Percentiles rank a stretch among this genome's conserved stretches.
These are phyloP conservation scores for Hemerocallis citrina DNA, from an alignment of 106 monocot species.

Conservation along the genomic window DNA sequence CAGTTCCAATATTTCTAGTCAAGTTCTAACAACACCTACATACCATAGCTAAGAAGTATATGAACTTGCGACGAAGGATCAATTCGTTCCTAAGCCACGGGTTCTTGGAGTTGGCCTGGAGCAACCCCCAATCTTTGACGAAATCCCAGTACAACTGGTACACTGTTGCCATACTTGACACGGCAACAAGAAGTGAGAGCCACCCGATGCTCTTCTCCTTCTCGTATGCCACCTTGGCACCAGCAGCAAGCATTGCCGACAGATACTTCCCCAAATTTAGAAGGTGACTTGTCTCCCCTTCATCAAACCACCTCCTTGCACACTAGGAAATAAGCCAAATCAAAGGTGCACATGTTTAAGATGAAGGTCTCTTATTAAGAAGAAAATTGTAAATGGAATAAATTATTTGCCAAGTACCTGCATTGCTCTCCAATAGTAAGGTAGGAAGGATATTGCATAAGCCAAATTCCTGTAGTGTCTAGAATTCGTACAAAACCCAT, in stretches of 20 bases:
- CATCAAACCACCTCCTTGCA: slow-evolving; percentile 69
- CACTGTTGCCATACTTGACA: slow-evolving; percentile 64
- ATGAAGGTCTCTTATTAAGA: too few species aligned
- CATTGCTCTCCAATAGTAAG: slow-evolving; percentile 97
- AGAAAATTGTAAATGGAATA: too few species aligned
- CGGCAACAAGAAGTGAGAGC: slow-evolving; percentile 43
- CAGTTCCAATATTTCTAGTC: too few species aligned
- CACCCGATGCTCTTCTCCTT: slow-evolving; percentile 58
- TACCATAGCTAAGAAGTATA: slow-evolving; percentile 89
- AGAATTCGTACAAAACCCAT: slow-evolving; percentile 57
- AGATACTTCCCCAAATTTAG: slow-evolving; percentile 67
- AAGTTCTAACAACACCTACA: too few species aligned
- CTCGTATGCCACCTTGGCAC: slow-evolving; percentile 73
- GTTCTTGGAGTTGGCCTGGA: slow-evolving; percentile 69
- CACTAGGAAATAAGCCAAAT: slow-evolving; percentile 23
- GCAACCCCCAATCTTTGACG: slow-evolving; percentile 87
- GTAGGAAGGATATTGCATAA: slow-evolving; percentile 87
- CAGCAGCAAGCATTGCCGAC: slow-evolving; percentile 66
- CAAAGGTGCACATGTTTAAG: neutral
- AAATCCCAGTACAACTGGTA: slow-evolving; percentile 96
- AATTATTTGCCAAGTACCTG: slow-evolving; percentile 30
- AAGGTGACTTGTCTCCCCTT: slow-evolving; percentile 53
- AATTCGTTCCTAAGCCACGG: slow-evolving; percentile 85
- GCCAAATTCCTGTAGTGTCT: slow-evolving; percentile 64
- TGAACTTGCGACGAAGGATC: slow-evolving; percentile 59